phyloP scores from a whole-genome alignment of 2,329 filamentous ascomycete genomes.

The Tolypocladium sp. region DNA sequence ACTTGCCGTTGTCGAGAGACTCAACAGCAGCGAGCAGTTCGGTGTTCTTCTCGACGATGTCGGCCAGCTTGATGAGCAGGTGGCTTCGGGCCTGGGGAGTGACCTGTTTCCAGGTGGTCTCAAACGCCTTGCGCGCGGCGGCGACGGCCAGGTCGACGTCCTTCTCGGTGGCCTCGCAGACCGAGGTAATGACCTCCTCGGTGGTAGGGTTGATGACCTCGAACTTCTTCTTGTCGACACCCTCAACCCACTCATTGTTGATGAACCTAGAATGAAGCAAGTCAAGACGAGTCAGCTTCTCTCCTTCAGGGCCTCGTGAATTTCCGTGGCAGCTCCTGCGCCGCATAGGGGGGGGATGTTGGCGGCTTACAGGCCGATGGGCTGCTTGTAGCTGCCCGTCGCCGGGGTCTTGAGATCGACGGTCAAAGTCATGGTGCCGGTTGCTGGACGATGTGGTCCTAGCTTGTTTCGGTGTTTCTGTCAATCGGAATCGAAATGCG shows the following conservation, averaged over 20 bases:
- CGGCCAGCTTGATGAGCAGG: slow-evolving; percentile 66
- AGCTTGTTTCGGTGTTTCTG: neutral
- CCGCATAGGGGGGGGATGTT: neutral
- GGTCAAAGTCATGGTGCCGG: slow-evolving; percentile 35
- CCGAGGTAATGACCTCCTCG: slow-evolving; percentile 75
- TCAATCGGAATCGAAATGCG: neutral
- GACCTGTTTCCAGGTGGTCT: slow-evolving; percentile 59
- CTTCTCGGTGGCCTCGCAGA: slow-evolving; percentile 81
- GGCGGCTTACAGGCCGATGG: slow-evolving; percentile 49
- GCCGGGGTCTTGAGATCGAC: slow-evolving; percentile 59
- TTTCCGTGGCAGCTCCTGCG: too few species aligned
- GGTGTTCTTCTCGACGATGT: slow-evolving; percentile 68
- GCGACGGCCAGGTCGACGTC: slow-evolving; percentile 73
- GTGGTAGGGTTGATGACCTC: slow-evolving; percentile 84
- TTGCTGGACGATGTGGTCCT: neutral
- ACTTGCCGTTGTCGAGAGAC: slow-evolving; percentile 83
- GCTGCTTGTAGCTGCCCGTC: slow-evolving; percentile 50
- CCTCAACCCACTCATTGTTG: slow-evolving; percentile 79
- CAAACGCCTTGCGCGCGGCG: slow-evolving; percentile 79
- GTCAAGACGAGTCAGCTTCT: neutral
- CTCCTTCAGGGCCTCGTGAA: neutral
- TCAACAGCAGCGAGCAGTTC: slow-evolving; percentile 75
- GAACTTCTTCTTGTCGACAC: slow-evolving; percentile 80
- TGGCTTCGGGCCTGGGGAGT: slow-evolving; percentile 64
- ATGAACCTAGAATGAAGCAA: slow-evolving; percentile 54